Evolutionary conservation across 306 rosid species (phyloP).

Genomic region (Amphicarpaea edgeworthii): DNA sequence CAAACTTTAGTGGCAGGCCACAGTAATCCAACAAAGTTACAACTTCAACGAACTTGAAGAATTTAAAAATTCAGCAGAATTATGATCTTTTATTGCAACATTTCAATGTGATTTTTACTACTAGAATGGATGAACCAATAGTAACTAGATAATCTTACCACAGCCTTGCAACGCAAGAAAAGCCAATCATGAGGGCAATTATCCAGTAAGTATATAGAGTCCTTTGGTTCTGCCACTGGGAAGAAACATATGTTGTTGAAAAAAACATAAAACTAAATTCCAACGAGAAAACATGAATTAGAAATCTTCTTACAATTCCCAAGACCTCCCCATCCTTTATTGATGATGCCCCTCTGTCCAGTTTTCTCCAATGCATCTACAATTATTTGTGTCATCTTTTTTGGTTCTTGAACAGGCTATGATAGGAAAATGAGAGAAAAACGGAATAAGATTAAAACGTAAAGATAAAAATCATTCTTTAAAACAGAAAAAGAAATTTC

Average conservation of each 20-base stretch:
- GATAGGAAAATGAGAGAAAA: conserved; percentile 20
- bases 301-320: conserved; percentile 74
- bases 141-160: conserved; percentile 70
- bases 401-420: conserved; percentile 98
- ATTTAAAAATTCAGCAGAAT: not conserved
- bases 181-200: conserved; percentile 98
- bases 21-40: not conserved
- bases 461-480: conserved; percentile 1
- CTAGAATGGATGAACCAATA: conserved; percentile 19
- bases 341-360: conserved; percentile 96
- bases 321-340: conserved; percentile 99
- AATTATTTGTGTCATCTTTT: conserved; percentile 89
- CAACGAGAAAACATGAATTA: conserved; percentile 14
- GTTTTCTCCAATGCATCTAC: conserved; percentile 89
- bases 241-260: conserved; percentile 49
- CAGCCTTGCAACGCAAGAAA: conserved; percentile 98
- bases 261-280: conserved; percentile 13
- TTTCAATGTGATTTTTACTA: conserved; percentile 30
- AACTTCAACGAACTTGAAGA: not conserved
- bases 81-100: not conserved
- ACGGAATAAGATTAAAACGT: conserved; percentile 9
- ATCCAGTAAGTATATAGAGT: conserved; percentile 81
- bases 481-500: not conserved
- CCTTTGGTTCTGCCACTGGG: conserved; percentile 92
- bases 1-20: conserved; percentile 3